These are phyloP conservation scores for Saccharomyces hybrid DNA, from an alignment of 1,139 yeast genomes.

Conservation along the genomic window DNA sequence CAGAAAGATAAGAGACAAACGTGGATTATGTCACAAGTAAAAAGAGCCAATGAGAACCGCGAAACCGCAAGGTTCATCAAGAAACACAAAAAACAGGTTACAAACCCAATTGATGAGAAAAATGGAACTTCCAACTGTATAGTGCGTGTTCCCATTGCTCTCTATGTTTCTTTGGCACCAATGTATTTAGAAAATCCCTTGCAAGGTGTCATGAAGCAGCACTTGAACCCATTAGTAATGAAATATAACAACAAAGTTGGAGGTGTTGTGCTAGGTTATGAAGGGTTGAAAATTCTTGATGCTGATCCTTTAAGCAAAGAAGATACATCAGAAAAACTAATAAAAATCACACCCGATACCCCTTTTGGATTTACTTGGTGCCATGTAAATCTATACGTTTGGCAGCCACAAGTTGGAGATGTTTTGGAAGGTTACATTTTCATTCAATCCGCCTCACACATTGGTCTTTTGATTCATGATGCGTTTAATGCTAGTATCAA, in stretches of 20 bases:
- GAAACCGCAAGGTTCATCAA: conserved; percentile 22
- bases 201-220: conserved; percentile 77
- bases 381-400: conserved; percentile 70
- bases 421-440: conserved; percentile 76
- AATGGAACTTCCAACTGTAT: conserved; percentile 30
- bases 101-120: conserved; percentile 24
- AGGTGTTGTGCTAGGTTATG: conserved; percentile 80
- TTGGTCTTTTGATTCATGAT: conserved; percentile 84
- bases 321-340: conserved; percentile 38
- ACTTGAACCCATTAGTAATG: conserved; percentile 84
- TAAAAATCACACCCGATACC: conserved; percentile 67
- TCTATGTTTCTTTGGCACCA: conserved; percentile 87
- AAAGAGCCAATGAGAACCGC: conserved; percentile 20
- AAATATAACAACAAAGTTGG: conserved; percentile 61
- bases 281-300: conserved; percentile 45
- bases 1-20: neutral
- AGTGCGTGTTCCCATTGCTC: conserved; percentile 43
- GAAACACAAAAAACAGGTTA: conserved; percentile 22
- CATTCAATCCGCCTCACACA: conserved; percentile 91
- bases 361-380: conserved; percentile 90
- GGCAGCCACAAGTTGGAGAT: conserved; percentile 88
- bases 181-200: conserved; percentile 57
- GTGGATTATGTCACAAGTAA: conserved; percentile 12
- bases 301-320: conserved; percentile 30
- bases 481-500: conserved; percentile 92